phyloP scores from a whole-genome alignment of 768 basidiomycete species.

The Collybia sp. region DNA sequence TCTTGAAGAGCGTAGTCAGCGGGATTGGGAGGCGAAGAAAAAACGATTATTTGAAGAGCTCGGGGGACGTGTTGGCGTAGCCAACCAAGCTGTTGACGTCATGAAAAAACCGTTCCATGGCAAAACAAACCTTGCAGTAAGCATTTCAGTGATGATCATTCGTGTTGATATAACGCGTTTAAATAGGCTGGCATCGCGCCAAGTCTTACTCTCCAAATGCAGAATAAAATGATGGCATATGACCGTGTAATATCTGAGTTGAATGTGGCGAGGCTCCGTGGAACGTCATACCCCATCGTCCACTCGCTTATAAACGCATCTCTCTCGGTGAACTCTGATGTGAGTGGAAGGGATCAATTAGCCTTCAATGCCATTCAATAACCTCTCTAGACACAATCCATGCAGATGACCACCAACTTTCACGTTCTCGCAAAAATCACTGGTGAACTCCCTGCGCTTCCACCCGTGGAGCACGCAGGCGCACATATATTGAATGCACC shows the following conservation, averaged over 20 bases:
- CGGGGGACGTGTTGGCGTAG: constrained; percentile 59
- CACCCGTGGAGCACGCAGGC: constrained; percentile 72
- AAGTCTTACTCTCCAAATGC: constrained; percentile 71
- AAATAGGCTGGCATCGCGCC: constrained; percentile 37
- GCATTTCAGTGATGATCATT: constrained; percentile 14
- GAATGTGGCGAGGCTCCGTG: constrained; percentile 68
- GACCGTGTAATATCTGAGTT: constrained; percentile 77
- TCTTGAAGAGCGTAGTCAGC: constrained; percentile 66
- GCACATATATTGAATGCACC: constrained; percentile 82
- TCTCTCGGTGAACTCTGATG: constrained; percentile 51
- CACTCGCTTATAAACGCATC: constrained; percentile 70
- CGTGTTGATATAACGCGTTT: not conserved
- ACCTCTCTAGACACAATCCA: constrained; percentile 35
- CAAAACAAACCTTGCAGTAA: constrained; percentile 49
- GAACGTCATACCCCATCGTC: constrained; percentile 71
- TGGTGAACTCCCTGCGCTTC: constrained; percentile 67
- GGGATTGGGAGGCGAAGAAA: constrained; percentile 90
- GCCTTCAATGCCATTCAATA: not conserved
- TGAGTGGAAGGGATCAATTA: constrained; percentile 24
- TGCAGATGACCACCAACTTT: constrained; percentile 67
- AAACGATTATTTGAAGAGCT: constrained; percentile 87
- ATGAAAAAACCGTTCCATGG: constrained; percentile 60
- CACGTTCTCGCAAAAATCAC: constrained; percentile 76
- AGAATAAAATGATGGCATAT: constrained; percentile 95
- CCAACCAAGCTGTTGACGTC: constrained; percentile 50